Evolutionary conservation across 202 grass and related monocot genomes (phyloP), one percentile per base, ranked within the genome.

Genomic region (Zizania palustris): DNA sequence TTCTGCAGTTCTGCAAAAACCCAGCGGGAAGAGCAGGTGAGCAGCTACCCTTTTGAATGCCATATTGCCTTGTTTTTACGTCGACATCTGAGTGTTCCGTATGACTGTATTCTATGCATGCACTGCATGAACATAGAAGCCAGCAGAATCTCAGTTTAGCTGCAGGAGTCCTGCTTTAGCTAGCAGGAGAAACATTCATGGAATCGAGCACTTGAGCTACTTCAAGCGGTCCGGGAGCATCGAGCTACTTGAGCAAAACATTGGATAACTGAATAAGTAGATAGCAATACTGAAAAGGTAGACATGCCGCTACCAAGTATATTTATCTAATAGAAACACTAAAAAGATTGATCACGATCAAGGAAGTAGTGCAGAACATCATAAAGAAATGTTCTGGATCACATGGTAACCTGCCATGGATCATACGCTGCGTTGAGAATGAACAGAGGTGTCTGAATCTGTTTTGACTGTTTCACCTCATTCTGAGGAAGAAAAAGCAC

Each of bases 381-480:
- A 28, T 28, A 28, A 28, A 28, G 28, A 28, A 28, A 28, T 28
- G 28, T 28, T 28, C 28, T 69, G 4, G 3, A 43, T 63, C 67
- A 18, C 51, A 66, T 63, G 67, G 64, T 65, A 48, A 97, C 95
- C 95, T 97, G 95, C 95, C 95, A 94, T 75, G 89, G 86, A 76
- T 97, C 95, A 21, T 97, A 97, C 69, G 95, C 95, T 81, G 95
- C 82, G 49, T 97, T 97, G 58, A 94, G 80, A 81, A 97, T 88
- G 63, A 97, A 97, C 62, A 97, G 80, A 41, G 95, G 89, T 50
- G 94, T 90, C 21, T 73, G 80, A 59, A 92, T 85, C 59, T 85
- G 72, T 28, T 28, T 28, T 28, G 28, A 28, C 28, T 28, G 28
- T 14, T 88, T 90, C 66, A 93, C 85, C 58, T 92, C 94, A 20